These are phyloP conservation scores for Paraconiothyrium brasiliense DNA, from an alignment of 2,329 filamentous ascomycete species.

Conservation along the genomic window DNA sequence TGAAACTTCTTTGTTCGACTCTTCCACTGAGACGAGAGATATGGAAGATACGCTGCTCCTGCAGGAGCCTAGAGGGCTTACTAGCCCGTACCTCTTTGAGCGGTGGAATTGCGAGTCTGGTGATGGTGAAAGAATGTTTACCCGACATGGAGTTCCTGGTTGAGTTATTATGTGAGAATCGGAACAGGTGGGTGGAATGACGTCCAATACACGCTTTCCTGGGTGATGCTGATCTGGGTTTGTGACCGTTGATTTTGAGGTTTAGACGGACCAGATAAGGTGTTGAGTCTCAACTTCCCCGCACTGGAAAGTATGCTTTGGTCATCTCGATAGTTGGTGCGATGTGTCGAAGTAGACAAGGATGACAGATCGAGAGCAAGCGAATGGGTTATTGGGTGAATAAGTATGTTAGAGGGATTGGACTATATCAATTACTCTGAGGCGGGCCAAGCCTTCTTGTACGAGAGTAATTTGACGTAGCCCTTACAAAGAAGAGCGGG, in stretches of 20 bases:
- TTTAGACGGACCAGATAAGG: background rate
- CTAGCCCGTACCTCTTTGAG: background rate
- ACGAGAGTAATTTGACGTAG: background rate
- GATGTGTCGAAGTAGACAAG: background rate
- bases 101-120: background rate
- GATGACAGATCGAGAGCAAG: background rate
- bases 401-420: background rate
- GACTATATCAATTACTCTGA: background rate
- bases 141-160: constrained; percentile 8
- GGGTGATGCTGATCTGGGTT: background rate
- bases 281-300: constrained; percentile 2
- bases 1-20: background rate
- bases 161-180: constrained; percentile 8
- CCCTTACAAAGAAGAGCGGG: background rate
- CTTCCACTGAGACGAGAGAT: background rate
- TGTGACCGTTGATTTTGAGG: background rate
- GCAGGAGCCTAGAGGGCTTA: background rate
- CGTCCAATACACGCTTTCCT: background rate
- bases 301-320: background rate
- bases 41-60: background rate
- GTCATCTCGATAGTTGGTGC: background rate
- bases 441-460: background rate
- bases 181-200: constrained; percentile 16
- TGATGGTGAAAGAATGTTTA: background rate
- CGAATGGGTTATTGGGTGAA: background rate